Evolutionary conservation across 192 early-diverging fungal genomes (phyloP).

Genomic region (Rhizophagus sp.): DNA sequence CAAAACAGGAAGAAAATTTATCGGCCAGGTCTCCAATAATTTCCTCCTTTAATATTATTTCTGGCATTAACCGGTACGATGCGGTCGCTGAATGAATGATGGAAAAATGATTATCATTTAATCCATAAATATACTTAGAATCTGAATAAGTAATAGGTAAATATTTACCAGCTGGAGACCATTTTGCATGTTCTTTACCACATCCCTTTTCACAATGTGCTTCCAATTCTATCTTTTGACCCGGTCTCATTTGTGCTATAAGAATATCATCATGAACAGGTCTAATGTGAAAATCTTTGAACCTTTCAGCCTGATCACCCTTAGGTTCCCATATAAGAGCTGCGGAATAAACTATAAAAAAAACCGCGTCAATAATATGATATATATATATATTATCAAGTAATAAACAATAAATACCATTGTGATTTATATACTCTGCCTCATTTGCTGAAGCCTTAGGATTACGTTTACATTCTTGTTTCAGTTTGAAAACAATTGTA

Average conservation of each 20-base stretch:
- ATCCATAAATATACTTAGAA: not conserved
- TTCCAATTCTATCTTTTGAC: slow-evolving; percentile 82
- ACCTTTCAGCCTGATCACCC: slow-evolving; percentile 80
- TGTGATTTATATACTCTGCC: slow-evolving; percentile 75
- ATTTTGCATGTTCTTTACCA: slow-evolving; percentile 97
- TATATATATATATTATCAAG: not conserved
- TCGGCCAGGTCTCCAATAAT: slow-evolving; percentile 83
- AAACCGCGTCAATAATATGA: not conserved
- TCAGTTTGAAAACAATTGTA: slow-evolving; percentile 88
- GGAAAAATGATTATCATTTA: not conserved
- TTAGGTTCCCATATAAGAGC: slow-evolving; percentile 87
- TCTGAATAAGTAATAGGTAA: not conserved
- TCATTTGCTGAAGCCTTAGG: slow-evolving; percentile 59
- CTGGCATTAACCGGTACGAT: slow-evolving; percentile 91
- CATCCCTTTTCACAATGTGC: slow-evolving; percentile 90
- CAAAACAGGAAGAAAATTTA: slow-evolving; percentile 86
- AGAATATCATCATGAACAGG: slow-evolving; percentile 93
- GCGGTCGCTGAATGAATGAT: slow-evolving; percentile 68
- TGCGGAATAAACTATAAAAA: slow-evolving; percentile 62
- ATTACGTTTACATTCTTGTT: slow-evolving; percentile 71
- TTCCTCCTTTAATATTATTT: slow-evolving; percentile 81
- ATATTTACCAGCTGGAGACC: slow-evolving; percentile 80
- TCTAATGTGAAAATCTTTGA: slow-evolving; percentile 64
- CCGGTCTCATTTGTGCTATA: slow-evolving; percentile 89
- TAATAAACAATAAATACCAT: slow-evolving; percentile 41